Evolutionary conservation across 441 rosid genomes (phyloP).

Genomic region (Kokia cookei): DNA sequence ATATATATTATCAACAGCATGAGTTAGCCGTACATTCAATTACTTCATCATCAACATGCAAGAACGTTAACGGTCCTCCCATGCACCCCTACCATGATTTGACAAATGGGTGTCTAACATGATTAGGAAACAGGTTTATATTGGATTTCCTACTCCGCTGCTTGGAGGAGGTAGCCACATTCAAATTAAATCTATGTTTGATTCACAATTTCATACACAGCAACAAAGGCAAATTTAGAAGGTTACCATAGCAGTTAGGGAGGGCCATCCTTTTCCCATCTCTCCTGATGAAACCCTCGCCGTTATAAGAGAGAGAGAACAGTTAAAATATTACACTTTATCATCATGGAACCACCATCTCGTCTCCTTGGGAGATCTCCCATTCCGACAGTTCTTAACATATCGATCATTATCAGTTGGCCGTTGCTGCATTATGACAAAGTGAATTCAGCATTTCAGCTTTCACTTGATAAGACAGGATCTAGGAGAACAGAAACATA

Average conservation of each 20-base stretch:
- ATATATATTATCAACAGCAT: neutral
- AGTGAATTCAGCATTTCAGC: neutral
- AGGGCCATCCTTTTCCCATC: neutral
- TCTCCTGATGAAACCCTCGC: neutral
- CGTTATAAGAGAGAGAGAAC: slow-evolving; percentile 7
- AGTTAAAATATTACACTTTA: slow-evolving; percentile 23
- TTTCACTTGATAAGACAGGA: neutral
- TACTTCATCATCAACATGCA: neutral
- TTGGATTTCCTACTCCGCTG: neutral
- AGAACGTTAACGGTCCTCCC: neutral
- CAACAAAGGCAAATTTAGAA: neutral
- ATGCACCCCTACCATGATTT: neutral
- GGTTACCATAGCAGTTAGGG: neutral
- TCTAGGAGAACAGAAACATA: neutral
- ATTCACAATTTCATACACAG: slow-evolving; percentile 6
- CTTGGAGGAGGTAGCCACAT: slow-evolving; percentile 1
- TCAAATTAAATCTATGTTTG: slow-evolving; percentile 3
- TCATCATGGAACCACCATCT: slow-evolving; percentile 55
- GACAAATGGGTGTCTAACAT: neutral
- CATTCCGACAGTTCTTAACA: slow-evolving; percentile 43
- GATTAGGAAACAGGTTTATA: neutral
- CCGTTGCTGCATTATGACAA: slow-evolving; percentile 33
- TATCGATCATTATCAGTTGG: slow-evolving; percentile 42
- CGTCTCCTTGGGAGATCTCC: slow-evolving; percentile 45
- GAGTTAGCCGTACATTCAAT: neutral